These are phyloP conservation scores for Stygiomarasmius scandens DNA, from an alignment of 1,284 basidiomycete species.

Conservation along the genomic window DNA sequence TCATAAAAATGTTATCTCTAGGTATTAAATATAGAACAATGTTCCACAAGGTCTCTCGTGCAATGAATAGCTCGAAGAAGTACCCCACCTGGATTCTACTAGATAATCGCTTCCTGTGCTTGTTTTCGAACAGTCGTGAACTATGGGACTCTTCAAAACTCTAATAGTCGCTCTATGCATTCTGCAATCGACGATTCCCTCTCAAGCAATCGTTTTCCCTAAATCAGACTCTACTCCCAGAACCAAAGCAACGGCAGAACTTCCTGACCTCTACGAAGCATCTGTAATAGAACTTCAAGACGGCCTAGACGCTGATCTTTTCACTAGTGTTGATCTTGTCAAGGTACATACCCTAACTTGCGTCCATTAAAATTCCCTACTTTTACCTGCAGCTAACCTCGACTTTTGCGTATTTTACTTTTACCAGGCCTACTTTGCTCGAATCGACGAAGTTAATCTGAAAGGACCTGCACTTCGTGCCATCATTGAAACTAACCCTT, in stretches of 20 bases:
- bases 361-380: too few relatives aligned
- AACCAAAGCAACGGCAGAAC: neutral
- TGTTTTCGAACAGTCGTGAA: too few relatives aligned
- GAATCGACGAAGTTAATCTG: slow-evolving; percentile 72
- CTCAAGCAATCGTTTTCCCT: neutral
- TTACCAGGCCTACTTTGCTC: slow-evolving; percentile 62
- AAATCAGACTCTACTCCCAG: neutral
- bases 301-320: slow-evolving; percentile 52
- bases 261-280: slow-evolving; percentile 68
- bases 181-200: neutral
- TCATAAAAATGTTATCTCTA: neutral
- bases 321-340: slow-evolving; percentile 67
- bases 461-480: slow-evolving; percentile 63
- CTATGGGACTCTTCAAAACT: too few relatives aligned
- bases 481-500: slow-evolving; percentile 65
- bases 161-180: neutral
- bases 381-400: too few relatives aligned
- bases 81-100: neutral
- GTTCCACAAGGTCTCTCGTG: neutral
- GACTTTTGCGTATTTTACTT: too few relatives aligned
- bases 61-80: too few relatives aligned
- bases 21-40: neutral
- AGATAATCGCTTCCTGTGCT: too few relatives aligned
- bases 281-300: slow-evolving; percentile 58
- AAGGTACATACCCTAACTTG: slow-evolving; percentile 55